Evolutionary conservation across 176 grass and related monocot genomes (phyloP).

Genomic region (Carex kokanica): DNA sequence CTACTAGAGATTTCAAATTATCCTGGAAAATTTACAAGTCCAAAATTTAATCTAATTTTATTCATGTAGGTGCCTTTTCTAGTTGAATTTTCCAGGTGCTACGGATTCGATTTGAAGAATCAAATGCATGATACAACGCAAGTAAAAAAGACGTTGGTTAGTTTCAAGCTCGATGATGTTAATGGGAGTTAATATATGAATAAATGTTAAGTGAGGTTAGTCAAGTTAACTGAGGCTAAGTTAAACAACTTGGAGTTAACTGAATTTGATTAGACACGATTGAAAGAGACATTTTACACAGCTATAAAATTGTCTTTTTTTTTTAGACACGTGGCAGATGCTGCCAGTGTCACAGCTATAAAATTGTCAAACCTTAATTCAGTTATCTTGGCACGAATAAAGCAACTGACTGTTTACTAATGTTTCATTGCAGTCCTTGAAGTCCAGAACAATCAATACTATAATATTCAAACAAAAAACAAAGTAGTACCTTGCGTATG

Average conservation of each 20-base stretch:
- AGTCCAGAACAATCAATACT: not conserved
- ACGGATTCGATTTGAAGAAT: not conserved
- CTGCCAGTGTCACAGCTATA: not conserved
- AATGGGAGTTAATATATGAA: not conserved
- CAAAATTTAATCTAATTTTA: not conserved
- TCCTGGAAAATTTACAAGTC: slow-evolving; percentile 43
- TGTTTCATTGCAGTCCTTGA: not conserved
- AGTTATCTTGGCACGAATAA: not conserved
- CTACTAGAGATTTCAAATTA: slow-evolving; percentile 56
- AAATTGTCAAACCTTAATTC: not conserved
- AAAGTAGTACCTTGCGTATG: slow-evolving; percentile 59
- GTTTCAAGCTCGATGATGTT: not conserved
- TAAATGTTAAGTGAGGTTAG: not conserved
- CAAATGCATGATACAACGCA: not conserved
- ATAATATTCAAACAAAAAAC: not conserved
- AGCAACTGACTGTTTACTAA: not conserved
- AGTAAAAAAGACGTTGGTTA: not conserved
- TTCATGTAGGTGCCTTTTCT: not conserved
- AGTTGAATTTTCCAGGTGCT: not conserved
- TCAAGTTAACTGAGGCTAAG: not conserved
- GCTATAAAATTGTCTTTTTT: not conserved
- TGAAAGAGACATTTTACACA: not conserved
- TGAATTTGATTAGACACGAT: not conserved
- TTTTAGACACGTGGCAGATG: too few species aligned
- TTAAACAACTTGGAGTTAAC: slow-evolving; percentile 6